phyloP scores from a whole-genome alignment of 2,329 filamentous ascomycete species.

The Pseudogymnoascus sp. region DNA sequence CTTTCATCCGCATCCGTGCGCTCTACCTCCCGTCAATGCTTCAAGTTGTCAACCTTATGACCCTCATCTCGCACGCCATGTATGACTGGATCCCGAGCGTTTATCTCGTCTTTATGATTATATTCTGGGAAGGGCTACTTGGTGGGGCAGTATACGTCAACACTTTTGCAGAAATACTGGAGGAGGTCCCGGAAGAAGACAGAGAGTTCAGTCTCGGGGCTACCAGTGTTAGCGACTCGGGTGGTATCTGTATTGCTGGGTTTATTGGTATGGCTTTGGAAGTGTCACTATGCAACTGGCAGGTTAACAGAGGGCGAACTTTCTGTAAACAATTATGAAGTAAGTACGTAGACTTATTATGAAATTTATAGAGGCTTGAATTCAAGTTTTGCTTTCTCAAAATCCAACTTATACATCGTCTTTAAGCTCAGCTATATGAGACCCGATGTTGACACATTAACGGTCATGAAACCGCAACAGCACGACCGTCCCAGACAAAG shows the following conservation, averaged over 20 bases:
- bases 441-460: too few relatives aligned
- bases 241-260: conserved; percentile 80
- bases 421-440: too few relatives aligned
- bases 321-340: conserved; percentile 48
- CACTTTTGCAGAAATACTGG: conserved; percentile 89
- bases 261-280: conserved; percentile 79
- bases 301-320: conserved; percentile 71
- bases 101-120: conserved; percentile 73
- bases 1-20: conserved; percentile 72
- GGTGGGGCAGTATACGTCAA: conserved; percentile 93
- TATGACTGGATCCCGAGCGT: conserved; percentile 77
- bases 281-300: conserved; percentile 73
- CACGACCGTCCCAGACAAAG: too few relatives aligned
- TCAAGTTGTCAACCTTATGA: conserved; percentile 68
- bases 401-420: background rate
- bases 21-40: conserved; percentile 78
- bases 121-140: conserved; percentile 92
- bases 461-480: too few relatives aligned
- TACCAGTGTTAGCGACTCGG: conserved; percentile 87
- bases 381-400: background rate
- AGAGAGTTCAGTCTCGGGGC: conserved; percentile 87
- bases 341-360: background rate
- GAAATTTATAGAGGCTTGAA: background rate
- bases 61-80: conserved; percentile 71
- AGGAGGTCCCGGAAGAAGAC: conserved; percentile 67